Conservation (phyloP, 331 rosid genomes). For the Saraca asoca region DNA sequence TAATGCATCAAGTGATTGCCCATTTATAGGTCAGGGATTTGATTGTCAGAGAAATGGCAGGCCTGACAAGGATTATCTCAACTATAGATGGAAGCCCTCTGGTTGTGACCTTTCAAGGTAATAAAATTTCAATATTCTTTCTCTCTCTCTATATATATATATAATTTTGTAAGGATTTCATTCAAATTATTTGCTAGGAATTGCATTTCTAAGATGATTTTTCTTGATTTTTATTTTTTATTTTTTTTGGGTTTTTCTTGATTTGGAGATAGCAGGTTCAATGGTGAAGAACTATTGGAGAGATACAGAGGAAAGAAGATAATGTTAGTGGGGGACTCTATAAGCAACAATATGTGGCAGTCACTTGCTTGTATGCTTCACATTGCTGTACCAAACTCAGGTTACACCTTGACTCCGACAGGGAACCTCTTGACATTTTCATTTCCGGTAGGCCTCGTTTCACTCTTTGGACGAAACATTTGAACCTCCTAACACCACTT, state of each 20-base stretch:
- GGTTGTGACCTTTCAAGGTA: conserved; percentile 64
- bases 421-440: conserved; percentile 39
- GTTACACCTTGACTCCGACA: conserved; percentile 33
- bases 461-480: no score
- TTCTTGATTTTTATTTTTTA: neutral
- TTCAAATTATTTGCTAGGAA: neutral
- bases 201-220: neutral
- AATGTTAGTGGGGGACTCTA: conserved; percentile 73
- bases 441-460: conserved; percentile 42
- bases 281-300: conserved; percentile 61
- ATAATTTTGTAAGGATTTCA: no score
- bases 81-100: conserved; percentile 66
- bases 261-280: conserved; percentile 45
- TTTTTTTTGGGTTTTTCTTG: neutral
- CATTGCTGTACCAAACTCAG: conserved; percentile 52
- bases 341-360: conserved; percentile 81
- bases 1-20: conserved; percentile 44
- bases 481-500: no score
- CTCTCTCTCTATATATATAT: no score
- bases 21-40: conserved; percentile 41
- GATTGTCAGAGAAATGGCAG: conserved; percentile 57
- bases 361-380: conserved; percentile 73
- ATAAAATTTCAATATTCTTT: neutral
- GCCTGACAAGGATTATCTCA: conserved; percentile 55
- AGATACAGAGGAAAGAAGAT: conserved; percentile 63